These are phyloP conservation scores for Trichoderma sp. DNA, from an alignment of 2,329 filamentous ascomycete genomes.

Conservation along the genomic window DNA sequence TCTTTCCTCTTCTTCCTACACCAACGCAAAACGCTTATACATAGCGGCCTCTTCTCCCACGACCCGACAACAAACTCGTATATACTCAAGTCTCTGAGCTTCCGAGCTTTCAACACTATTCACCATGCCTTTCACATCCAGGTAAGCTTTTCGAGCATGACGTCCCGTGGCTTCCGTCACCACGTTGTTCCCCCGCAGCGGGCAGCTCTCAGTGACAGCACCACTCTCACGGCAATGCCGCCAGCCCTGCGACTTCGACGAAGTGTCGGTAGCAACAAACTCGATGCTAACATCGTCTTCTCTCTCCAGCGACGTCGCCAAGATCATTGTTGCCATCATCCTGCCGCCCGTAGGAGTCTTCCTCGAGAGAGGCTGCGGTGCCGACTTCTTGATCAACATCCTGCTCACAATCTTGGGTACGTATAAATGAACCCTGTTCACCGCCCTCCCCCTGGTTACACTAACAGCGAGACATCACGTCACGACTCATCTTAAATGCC, in stretches of 20 bases:
- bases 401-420: slow-evolving; percentile 74
- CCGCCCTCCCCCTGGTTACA: background rate
- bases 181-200: slow-evolving; percentile 12
- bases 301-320: slow-evolving; percentile 58
- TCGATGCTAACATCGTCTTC: background rate
- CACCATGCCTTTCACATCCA: slow-evolving; percentile 64
- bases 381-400: slow-evolving; percentile 91
- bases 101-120: slow-evolving; percentile 27
- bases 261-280: background rate
- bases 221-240: background rate
- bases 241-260: background rate
- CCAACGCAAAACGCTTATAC: background rate
- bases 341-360: slow-evolving; percentile 91
- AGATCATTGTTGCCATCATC: slow-evolving; percentile 83
- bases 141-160: slow-evolving; percentile 46
- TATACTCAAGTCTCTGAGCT: background rate
- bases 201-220: background rate
- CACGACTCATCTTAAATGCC: background rate
- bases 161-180: slow-evolving; percentile 28
- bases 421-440: slow-evolving; percentile 30
- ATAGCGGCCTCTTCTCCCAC: background rate
- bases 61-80: background rate
- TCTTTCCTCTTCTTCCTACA: background rate
- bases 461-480: background rate
- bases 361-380: slow-evolving; percentile 87